These are phyloP conservation scores for Collybia nuda DNA, from an alignment of 768 basidiomycete genomes.

Conservation along the genomic window DNA sequence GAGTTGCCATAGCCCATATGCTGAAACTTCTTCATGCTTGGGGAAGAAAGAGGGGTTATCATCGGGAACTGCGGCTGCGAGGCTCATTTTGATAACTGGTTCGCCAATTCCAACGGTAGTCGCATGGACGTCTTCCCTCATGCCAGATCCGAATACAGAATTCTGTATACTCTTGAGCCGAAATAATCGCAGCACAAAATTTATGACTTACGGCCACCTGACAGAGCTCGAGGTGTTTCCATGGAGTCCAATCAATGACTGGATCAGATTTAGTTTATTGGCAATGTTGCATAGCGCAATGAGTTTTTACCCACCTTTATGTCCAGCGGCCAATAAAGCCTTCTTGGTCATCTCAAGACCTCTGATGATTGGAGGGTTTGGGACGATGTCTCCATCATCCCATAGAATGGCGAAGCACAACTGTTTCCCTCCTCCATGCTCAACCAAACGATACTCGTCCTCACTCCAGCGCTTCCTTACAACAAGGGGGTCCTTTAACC, in stretches of 20 bases:
- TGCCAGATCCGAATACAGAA: constrained; percentile 46
- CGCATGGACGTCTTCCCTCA: constrained; percentile 42
- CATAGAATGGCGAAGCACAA: constrained; percentile 64
- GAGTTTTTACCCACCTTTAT: constrained; percentile 46
- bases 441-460: constrained; percentile 54
- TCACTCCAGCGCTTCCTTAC: constrained; percentile 62
- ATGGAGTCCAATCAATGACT: constrained; percentile 73
- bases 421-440: constrained; percentile 52
- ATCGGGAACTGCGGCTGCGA: constrained; percentile 33
- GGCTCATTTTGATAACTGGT: constrained; percentile 46
- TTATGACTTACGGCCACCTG: constrained; percentile 34
- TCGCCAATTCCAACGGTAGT: constrained; percentile 45
- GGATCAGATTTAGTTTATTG: neutral
- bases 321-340: constrained; percentile 61
- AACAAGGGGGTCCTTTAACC: constrained; percentile 63
- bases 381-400: constrained; percentile 60
- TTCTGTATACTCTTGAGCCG: constrained; percentile 18
- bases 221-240: constrained; percentile 49
- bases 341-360: constrained; percentile 56
- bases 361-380: constrained; percentile 64
- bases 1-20: constrained; percentile 68
- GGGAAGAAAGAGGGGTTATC: neutral
- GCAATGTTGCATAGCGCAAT: neutral
- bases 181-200: neutral
- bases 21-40: constrained; percentile 15